These are phyloP conservation scores for Fusarium setosum DNA, from an alignment of 2,329 filamentous ascomycete species.

Conservation along the genomic window DNA sequence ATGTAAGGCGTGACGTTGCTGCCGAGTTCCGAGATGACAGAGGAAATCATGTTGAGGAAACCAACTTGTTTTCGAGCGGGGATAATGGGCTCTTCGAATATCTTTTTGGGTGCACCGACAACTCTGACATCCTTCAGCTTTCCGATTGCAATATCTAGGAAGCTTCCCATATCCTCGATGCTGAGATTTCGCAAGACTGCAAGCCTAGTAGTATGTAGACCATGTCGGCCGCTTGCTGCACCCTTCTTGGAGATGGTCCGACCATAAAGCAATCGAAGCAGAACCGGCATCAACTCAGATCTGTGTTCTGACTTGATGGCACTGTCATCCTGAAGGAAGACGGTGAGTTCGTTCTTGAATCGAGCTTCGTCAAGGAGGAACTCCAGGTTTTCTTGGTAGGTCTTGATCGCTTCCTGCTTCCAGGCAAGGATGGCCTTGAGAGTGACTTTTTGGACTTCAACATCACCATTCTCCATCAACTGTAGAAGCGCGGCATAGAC, in stretches of 20 bases:
- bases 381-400: conserved; percentile 87
- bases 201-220: conserved; percentile 83
- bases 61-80: conserved; percentile 85
- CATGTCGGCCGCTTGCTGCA: conserved; percentile 79
- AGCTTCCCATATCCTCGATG: conserved; percentile 79
- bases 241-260: conserved; percentile 87
- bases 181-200: conserved; percentile 83
- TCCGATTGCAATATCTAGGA: conserved; percentile 85
- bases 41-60: conserved; percentile 90
- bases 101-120: conserved; percentile 62
- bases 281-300: conserved; percentile 80
- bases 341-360: conserved; percentile 93
- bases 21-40: conserved; percentile 87
- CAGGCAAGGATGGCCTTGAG: conserved; percentile 89
- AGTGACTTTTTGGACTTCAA: conserved; percentile 86
- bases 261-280: conserved; percentile 90
- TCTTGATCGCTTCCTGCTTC: conserved; percentile 81
- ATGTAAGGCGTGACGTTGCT: conserved; percentile 77
- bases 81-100: conserved; percentile 69
- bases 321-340: conserved; percentile 83
- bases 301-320: conserved; percentile 81
- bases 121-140: conserved; percentile 72
- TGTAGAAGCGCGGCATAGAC: conserved; percentile 81
- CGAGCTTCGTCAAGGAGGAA: conserved; percentile 90
- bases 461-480: conserved; percentile 87